Evolutionary conservation across 768 basidiomycete species (phyloP).

Genomic region (Nidularia pulvinata): DNA sequence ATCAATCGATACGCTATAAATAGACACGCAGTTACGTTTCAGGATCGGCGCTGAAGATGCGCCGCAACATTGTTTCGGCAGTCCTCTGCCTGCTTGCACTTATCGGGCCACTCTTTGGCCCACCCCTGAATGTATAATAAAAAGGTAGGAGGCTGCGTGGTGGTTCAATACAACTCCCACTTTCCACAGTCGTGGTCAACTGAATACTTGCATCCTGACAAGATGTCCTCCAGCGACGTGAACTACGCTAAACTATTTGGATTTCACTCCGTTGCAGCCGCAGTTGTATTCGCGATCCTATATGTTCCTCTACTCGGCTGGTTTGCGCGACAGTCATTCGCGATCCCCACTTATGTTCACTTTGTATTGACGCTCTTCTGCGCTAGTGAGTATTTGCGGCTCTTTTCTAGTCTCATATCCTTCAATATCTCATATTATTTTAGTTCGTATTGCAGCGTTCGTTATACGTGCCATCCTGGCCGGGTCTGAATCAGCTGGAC

Average conservation of each 20-base stretch:
- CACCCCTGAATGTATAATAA: no score
- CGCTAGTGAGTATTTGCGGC: slow-evolving; percentile 22
- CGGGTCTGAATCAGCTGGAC: slow-evolving; percentile 22
- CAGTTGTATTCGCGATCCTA: slow-evolving; percentile 29
- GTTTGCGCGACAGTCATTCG: slow-evolving; percentile 26
- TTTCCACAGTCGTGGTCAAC: no score
- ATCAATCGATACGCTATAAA: no score
- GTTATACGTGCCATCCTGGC: slow-evolving; percentile 34
- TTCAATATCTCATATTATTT: neutral
- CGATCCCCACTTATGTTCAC: slow-evolving; percentile 28
- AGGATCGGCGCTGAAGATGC: no score
- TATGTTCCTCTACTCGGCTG: slow-evolving; percentile 26
- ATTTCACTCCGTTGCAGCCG: slow-evolving; percentile 27
- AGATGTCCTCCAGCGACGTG: slow-evolving; percentile 4
- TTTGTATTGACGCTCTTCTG: slow-evolving; percentile 33
- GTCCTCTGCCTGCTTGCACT: no score
- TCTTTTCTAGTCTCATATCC: neutral
- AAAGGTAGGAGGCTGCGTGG: no score
- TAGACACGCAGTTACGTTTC: no score
- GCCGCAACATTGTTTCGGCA: no score
- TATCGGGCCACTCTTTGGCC: no score
- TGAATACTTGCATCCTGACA: no score
- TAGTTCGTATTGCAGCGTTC: slow-evolving; percentile 41
- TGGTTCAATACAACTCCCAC: no score
- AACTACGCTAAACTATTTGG: slow-evolving; percentile 32